phyloP scores from a whole-genome alignment of 495 filamentous ascomycete genomes.

The Chaetomium fimeti region DNA sequence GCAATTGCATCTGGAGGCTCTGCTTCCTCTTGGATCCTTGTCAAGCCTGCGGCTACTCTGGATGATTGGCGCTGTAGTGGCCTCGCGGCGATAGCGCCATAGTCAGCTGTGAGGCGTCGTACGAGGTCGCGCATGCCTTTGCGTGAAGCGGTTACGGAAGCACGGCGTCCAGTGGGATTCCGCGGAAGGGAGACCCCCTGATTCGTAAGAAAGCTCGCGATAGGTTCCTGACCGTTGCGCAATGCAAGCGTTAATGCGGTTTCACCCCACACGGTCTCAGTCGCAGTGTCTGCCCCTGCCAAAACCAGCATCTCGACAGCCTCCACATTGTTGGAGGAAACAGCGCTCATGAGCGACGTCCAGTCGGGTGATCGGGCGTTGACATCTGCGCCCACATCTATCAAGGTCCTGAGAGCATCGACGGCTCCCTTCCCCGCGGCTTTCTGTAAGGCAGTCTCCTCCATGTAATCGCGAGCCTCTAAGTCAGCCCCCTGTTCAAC shows the following conservation, averaged over 20 bases:
- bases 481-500: neutral
- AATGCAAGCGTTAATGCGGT: neutral
- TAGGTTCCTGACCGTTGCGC: neutral
- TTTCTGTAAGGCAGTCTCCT: neutral
- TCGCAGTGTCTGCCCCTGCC: neutral
- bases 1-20: too few relatives aligned
- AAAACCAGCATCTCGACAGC: neutral
- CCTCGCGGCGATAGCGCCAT: neutral
- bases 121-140: neutral
- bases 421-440: neutral
- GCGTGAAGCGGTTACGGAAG: neutral
- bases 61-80: neutral
- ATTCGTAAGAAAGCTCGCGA: neutral
- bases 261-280: neutral
- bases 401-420: neutral
- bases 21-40: too few relatives aligned
- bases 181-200: neutral
- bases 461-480: neutral
- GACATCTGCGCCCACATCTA: neutral
- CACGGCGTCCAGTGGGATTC: neutral
- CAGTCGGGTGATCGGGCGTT: neutral
- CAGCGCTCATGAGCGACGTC: conserved; percentile 5
- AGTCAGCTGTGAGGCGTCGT: neutral
- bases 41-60: too few relatives aligned
- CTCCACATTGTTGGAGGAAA: neutral